Conservation (phyloP, 2,329 filamentous ascomycete species). For the Neodidymelliopsis sp. region DNA sequence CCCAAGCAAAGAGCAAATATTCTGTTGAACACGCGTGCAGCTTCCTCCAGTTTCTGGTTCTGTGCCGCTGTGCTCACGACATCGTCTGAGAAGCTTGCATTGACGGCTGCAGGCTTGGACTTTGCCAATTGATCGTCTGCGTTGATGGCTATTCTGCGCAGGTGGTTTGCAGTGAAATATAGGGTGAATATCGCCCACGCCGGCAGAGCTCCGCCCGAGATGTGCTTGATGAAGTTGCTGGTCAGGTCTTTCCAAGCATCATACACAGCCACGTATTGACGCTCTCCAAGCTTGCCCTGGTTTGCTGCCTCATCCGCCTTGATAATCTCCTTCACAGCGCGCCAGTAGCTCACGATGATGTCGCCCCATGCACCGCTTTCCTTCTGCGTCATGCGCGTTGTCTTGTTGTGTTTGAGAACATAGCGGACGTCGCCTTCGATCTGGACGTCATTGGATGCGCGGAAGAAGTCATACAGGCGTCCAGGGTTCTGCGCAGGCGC, state of each 20-base stretch:
- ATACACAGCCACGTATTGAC: conserved; percentile 85
- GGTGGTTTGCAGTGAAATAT: conserved; percentile 84
- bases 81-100: conserved; percentile 75
- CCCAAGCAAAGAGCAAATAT: conserved; percentile 91
- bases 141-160: conserved; percentile 87
- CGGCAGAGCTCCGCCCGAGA: conserved; percentile 76
- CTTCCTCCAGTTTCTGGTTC: conserved; percentile 87
- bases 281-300: conserved; percentile 51
- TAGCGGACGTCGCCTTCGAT: conserved; percentile 75
- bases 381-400: conserved; percentile 65
- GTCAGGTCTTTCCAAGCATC: conserved; percentile 87
- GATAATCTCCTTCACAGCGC: conserved; percentile 76
- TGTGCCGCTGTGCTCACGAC: conserved; percentile 70
- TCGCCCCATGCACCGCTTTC: conserved; percentile 86
- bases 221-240: conserved; percentile 79
- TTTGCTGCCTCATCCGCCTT: conserved; percentile 65
- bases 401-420: conserved; percentile 69
- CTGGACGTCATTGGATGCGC: conserved; percentile 71
- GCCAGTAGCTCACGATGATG: conserved; percentile 85
- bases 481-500: conserved; percentile 68
- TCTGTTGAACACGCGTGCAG: conserved; percentile 86
- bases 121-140: conserved; percentile 76
- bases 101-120: conserved; percentile 57
- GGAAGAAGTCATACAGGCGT: conserved; percentile 73
- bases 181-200: conserved; percentile 94